A percentile compares a stretch with the other conserved stretches of the same genome.
phyloP scores from a whole-genome alignment of 805 yeast species.

The Kodamaea fukazawae region DNA sequence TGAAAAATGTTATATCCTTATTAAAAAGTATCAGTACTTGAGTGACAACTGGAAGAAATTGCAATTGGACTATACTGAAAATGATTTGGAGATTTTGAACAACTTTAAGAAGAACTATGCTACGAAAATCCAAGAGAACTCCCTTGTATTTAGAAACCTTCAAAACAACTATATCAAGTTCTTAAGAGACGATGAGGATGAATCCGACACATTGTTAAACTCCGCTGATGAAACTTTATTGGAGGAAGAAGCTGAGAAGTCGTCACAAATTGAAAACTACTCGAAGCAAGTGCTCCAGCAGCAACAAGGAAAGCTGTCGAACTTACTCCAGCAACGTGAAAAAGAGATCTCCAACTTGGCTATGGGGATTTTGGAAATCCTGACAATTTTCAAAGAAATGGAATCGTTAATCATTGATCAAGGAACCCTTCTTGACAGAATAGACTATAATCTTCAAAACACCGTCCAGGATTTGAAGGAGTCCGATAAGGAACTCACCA shows the following conservation, averaged over 20 bases:
- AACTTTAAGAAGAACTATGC: constrained; percentile 87
- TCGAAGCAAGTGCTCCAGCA: constrained; percentile 52
- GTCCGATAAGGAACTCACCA: constrained; percentile 73
- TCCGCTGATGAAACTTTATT: constrained; percentile 8
- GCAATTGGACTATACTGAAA: constrained; percentile 36
- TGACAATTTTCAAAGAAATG: constrained; percentile 89
- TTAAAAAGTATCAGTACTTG: constrained; percentile 58
- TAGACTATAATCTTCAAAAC: constrained; percentile 84
- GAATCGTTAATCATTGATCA: constrained; percentile 91
- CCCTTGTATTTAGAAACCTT: constrained; percentile 76
- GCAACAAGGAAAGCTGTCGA: constrained; percentile 34
- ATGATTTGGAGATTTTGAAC: constrained; percentile 64
- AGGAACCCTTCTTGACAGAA: constrained; percentile 89
- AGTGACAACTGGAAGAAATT: constrained; percentile 40
- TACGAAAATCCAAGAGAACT: constrained; percentile 71
- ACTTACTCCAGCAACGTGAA: constrained; percentile 66
- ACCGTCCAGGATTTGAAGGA: constrained; percentile 73
- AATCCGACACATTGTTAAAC: constrained; percentile 26
- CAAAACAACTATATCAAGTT: constrained; percentile 88
- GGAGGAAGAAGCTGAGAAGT: constrained; percentile 22
- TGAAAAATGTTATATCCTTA: constrained; percentile 73
- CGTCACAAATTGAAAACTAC: constrained; percentile 47
- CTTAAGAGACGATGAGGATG: constrained; percentile 75
- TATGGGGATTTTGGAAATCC: constrained; percentile 89
- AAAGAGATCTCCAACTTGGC: constrained; percentile 88